Percentiles rank a stretch among this genome's conserved stretches.
phyloP scores from a whole-genome alignment of 768 basidiomycete genomes.

The Mycena metata region DNA sequence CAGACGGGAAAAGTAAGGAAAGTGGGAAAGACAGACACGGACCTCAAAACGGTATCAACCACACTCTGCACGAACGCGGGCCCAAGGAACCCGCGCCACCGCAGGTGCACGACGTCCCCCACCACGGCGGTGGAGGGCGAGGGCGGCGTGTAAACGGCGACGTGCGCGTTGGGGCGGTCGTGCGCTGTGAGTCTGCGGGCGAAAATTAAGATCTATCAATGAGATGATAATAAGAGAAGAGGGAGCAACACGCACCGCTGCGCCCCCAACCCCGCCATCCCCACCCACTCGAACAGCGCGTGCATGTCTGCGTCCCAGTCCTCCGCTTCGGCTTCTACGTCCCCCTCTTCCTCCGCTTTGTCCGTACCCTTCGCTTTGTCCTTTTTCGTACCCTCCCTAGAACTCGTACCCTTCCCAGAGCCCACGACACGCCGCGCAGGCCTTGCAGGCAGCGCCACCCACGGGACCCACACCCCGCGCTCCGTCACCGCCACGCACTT shows the following conservation, averaged over 20 bases:
- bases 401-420: too few relatives aligned
- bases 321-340: slow-evolving; percentile 52
- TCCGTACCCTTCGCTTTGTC: too few relatives aligned
- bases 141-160: slow-evolving; percentile 75
- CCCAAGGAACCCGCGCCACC: slow-evolving; percentile 72
- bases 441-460: slow-evolving; percentile 4
- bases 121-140: slow-evolving; percentile 51
- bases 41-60: slow-evolving; percentile 60
- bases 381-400: too few relatives aligned
- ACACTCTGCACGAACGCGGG: slow-evolving; percentile 66
- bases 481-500: slow-evolving; percentile 35
- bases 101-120: slow-evolving; percentile 64
- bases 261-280: slow-evolving; percentile 75
- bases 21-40: too few relatives aligned
- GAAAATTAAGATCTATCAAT: too few relatives aligned
- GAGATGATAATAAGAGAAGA: too few relatives aligned
- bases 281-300: slow-evolving; percentile 79
- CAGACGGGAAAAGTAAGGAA: background rate
- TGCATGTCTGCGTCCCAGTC: slow-evolving; percentile 64
- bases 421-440: background rate
- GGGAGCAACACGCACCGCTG: too few relatives aligned
- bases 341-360: too few relatives aligned
- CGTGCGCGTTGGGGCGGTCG: slow-evolving; percentile 77
- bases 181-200: slow-evolving; percentile 65
- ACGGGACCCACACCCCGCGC: slow-evolving; percentile 23